Conservation (phyloP, 371 early-diverging fungal species). For the Mucor velutinosus region DNA sequence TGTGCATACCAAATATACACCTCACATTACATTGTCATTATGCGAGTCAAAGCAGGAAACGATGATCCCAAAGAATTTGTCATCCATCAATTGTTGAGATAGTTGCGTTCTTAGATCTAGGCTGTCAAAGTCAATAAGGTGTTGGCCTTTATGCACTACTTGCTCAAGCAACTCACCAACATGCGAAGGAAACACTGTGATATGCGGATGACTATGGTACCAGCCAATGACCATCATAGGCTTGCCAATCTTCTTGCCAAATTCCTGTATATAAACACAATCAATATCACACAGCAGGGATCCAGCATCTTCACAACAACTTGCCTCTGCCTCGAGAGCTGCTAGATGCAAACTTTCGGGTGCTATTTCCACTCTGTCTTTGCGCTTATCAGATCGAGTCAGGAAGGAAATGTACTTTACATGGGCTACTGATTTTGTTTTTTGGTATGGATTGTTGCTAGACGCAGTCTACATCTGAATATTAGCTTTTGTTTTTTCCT, state of each 20-base stretch:
- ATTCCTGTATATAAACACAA: constrained; percentile 32
- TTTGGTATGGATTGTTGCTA: constrained; percentile 33
- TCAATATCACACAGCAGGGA: neutral
- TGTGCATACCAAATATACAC: neutral
- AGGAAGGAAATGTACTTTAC: constrained; percentile 61
- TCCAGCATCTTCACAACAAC: neutral
- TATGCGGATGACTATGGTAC: constrained; percentile 76
- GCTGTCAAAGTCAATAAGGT: neutral
- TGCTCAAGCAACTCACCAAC: constrained; percentile 44
- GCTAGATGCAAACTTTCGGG: constrained; percentile 69
- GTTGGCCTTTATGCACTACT: neutral
- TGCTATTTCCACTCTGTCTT: constrained; percentile 73
- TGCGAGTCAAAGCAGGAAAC: constrained; percentile 68
- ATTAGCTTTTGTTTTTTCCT: neutral
- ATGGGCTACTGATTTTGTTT: constrained; percentile 39
- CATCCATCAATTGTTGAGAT: constrained; percentile 68
- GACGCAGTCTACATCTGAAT: constrained; percentile 20
- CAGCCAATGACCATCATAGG: constrained; percentile 69
- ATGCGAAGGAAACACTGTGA: constrained; percentile 76
- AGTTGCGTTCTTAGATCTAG: constrained; percentile 70
- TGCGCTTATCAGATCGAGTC: constrained; percentile 74
- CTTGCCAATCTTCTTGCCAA: constrained; percentile 43
- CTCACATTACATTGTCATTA: constrained; percentile 39
- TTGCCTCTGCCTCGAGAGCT: constrained; percentile 66
- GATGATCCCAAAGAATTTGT: constrained; percentile 71